phyloP scores from a whole-genome alignment of 495 filamentous ascomycete genomes.

The Penicillium verhagenii region DNA sequence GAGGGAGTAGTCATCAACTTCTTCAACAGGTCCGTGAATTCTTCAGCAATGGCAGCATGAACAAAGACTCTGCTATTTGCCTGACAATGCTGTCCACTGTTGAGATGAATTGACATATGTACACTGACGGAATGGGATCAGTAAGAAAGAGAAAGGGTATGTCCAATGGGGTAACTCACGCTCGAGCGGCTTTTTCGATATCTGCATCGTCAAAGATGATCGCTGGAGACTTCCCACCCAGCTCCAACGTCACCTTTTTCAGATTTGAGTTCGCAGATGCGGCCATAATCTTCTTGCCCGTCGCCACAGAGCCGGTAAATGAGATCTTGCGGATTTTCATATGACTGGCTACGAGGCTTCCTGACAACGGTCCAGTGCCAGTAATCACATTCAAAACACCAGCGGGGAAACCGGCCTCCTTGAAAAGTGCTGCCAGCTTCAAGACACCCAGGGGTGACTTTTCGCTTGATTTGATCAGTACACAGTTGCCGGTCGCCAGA shows the following conservation, averaged over 20 bases:
- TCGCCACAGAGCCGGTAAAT: slow-evolving; percentile 20
- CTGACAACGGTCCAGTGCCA: slow-evolving; percentile 63
- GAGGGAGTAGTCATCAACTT: too few relatives aligned
- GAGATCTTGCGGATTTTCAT: slow-evolving; percentile 16
- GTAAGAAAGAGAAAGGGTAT: too few relatives aligned
- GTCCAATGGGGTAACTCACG: too few relatives aligned
- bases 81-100: too few relatives aligned
- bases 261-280: slow-evolving; percentile 42
- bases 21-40: too few relatives aligned
- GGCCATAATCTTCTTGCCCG: slow-evolving; percentile 15
- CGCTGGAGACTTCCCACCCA: slow-evolving; percentile 40
- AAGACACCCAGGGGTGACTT: neutral
- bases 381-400: slow-evolving; percentile 86
- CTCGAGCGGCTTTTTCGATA: too few relatives aligned
- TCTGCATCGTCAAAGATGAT: slow-evolving; percentile 42
- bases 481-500: slow-evolving; percentile 1
- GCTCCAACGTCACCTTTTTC: slow-evolving; percentile 43
- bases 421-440: neutral
- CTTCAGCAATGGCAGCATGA: too few relatives aligned
- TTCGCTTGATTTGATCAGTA: slow-evolving; percentile 2
- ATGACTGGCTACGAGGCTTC: slow-evolving; percentile 36
- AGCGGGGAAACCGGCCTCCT: slow-evolving; percentile 78
- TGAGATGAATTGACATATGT: too few relatives aligned
- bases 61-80: too few relatives aligned
- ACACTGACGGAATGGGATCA: too few relatives aligned